Conservation (phyloP, 257 asterid genomes). For the Eustoma russellianum region DNA sequence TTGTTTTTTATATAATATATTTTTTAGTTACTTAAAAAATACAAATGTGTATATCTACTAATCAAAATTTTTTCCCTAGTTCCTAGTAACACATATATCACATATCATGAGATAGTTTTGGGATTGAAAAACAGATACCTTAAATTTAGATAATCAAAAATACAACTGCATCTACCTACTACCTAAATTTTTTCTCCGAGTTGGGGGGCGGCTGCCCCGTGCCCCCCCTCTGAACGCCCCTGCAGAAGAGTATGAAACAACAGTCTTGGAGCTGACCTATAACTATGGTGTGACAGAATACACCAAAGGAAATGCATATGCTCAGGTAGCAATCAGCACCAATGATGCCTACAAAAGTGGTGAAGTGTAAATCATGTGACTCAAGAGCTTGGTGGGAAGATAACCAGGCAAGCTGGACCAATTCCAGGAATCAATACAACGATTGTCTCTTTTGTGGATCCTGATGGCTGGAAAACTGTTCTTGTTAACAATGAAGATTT, state of each 20-base stretch:
- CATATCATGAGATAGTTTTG: too few species aligned
- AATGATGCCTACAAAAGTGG: constrained; percentile 89
- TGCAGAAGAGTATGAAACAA: constrained; percentile 76
- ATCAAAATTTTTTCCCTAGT: too few species aligned
- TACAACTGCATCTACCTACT: too few species aligned
- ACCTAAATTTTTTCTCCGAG: too few species aligned
- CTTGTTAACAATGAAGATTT: constrained; percentile 86
- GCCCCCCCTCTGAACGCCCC: too few species aligned
- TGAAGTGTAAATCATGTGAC: constrained; percentile 66
- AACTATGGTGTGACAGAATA: constrained; percentile 93
- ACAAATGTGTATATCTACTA: too few species aligned
- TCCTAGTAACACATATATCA: too few species aligned
- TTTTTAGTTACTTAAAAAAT: too few species aligned
- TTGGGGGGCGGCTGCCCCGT: too few species aligned
- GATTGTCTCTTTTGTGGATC: constrained; percentile 81
- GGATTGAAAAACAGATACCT: too few species aligned
- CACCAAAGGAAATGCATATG: constrained; percentile 94
- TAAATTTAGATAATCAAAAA: too few species aligned
- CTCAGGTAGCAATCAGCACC: constrained; percentile 90
- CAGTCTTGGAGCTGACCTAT: constrained; percentile 85
- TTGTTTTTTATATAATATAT: too few species aligned
- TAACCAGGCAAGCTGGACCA: constrained; percentile 85
- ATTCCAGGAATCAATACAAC: constrained; percentile 85
- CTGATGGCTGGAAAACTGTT: constrained; percentile 99
- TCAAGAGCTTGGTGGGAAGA: constrained; percentile 91